Conservation (phyloP, 306 rosid species). For the Malus sieversii region DNA sequence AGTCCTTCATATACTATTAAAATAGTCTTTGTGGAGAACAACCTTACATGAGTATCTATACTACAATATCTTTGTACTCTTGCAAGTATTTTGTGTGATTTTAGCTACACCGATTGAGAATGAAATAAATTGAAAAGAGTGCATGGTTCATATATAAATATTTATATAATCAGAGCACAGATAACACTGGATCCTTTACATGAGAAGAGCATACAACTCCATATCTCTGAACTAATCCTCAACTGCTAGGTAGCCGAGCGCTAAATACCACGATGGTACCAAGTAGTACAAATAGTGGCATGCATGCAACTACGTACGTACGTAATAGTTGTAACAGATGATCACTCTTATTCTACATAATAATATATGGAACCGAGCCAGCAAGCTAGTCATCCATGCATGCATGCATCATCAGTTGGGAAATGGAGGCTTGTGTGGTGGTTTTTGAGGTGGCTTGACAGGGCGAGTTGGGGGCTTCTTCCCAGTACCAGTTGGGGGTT, state of each 20-base stretch:
- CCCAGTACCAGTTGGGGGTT: not conserved
- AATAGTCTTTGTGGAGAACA: no score
- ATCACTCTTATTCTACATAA: not conserved
- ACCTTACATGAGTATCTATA: no score
- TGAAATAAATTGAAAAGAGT: not conserved
- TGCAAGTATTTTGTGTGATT: no score
- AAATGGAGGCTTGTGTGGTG: constrained; percentile 4
- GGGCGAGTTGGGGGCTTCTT: not conserved
- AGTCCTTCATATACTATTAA: no score
- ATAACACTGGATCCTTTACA: not conserved
- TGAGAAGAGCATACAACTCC: not conserved
- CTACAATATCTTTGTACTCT: no score
- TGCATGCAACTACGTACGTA: not conserved
- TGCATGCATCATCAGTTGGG: not conserved
- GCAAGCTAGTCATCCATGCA: not conserved
- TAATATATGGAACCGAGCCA: not conserved
- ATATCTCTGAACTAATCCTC: not conserved
- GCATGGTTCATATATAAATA: not conserved
- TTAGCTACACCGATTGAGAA: not conserved
- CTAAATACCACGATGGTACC: not conserved
- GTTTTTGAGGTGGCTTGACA: not conserved
- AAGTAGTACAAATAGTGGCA: not conserved
- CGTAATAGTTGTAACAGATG: not conserved
- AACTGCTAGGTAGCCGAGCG: not conserved
- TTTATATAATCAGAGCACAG: not conserved